Evolutionary conservation across 2,329 filamentous ascomycete genomes (phyloP).

Genomic region (Aureobasidium pullulans): DNA sequence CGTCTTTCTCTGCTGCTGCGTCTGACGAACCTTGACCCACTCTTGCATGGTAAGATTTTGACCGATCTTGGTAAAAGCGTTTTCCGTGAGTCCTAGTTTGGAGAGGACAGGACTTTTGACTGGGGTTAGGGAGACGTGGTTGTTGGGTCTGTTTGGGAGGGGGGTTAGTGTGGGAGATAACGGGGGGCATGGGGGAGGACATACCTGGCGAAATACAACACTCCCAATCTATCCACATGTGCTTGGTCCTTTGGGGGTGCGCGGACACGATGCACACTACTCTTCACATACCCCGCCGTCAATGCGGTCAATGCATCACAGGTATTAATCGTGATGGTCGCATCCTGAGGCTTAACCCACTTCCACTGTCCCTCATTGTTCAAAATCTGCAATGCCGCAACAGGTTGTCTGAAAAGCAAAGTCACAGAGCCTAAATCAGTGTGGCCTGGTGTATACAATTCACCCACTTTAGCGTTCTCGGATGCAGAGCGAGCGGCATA

Average conservation of each 20-base stretch:
- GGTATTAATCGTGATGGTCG: constrained; percentile 34
- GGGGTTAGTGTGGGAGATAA: background rate
- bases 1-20: constrained; percentile 32
- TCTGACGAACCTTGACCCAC: constrained; percentile 33
- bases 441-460: constrained; percentile 30
- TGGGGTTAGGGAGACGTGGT: constrained; percentile 31
- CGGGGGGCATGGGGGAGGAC: background rate
- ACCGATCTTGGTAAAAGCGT: constrained; percentile 23
- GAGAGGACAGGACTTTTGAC: constrained; percentile 33
- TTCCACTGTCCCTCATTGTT: constrained; percentile 32
- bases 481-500: constrained; percentile 37
- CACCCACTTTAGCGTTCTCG: constrained; percentile 24
- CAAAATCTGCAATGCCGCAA: constrained; percentile 31
- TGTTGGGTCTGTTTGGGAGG: constrained; percentile 25
- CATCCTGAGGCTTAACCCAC: constrained; percentile 33
- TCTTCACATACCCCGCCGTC: constrained; percentile 39
- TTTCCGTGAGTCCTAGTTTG: constrained; percentile 25
- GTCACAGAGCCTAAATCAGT: constrained; percentile 36
- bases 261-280: constrained; percentile 42
- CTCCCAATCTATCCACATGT: constrained; percentile 41
- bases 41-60: constrained; percentile 39
- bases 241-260: constrained; percentile 42
- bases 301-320: constrained; percentile 33
- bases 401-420: constrained; percentile 31
- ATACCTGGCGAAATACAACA: constrained; percentile 46